Base-by-base conservation (phyloP, 176 grass and related monocot species). In the Phragmites australis region DNA sequence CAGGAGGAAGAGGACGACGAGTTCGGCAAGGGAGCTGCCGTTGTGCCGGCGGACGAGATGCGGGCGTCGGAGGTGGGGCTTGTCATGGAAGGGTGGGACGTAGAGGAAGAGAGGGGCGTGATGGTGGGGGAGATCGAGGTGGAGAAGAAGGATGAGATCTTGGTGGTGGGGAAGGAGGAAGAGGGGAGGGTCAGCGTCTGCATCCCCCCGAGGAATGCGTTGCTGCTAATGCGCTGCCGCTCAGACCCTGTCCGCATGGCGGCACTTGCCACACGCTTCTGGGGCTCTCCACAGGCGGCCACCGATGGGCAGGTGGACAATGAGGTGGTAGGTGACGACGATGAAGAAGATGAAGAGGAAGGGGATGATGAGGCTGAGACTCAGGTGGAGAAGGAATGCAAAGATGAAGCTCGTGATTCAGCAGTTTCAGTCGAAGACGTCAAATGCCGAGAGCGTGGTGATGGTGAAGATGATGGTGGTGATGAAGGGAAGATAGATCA, bases 181-280 rank as follows among this genome's bases (percentile, higher is more conserved):
- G 90, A 89, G 58, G 90, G 92, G 12, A 93, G 90, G 84, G 88
- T 95, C 47, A 94, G 92, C 27, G 90, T 95, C 52, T 98, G 92
- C 68, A 89, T 98, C 75, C 96, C 96, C 0, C 96, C 96, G 1
- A 91, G 84, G 74, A 98, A 98, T 75, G 96, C 96, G 4, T 83
- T 98, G 48, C 80, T 98, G 78, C 88, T 98, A 29, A 98, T 98
- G 96, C 82, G 96, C 54, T 98, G 96, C 75, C 78, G 96, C 67
- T 98, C 92, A 1, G 96, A 98, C 90, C 96, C 92, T 0, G 92
- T 98, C 19, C 75, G 92, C n/a, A 95, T 98, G 92, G 96, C 96
- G 5, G 90, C 90, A 8, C 58, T 98, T 0, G 75, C 90, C 27
- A 98, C 79, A 0, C 88, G 84, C 11, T 88, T 98, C 64, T 98